These are phyloP conservation scores for Boletus coccyginus DNA, from an alignment of 768 basidiomycete genomes.

Conservation along the genomic window DNA sequence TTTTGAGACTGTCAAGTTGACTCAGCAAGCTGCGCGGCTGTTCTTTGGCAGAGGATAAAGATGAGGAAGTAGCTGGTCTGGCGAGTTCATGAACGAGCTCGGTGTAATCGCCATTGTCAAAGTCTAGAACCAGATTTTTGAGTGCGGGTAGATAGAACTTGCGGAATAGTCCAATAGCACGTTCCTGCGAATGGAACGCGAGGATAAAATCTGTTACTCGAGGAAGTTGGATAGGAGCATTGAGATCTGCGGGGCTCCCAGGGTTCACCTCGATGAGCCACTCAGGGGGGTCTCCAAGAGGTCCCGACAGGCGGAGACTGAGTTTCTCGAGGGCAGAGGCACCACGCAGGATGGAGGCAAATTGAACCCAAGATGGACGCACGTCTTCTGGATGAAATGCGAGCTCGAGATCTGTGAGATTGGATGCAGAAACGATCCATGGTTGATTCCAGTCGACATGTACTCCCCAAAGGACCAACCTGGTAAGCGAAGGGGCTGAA, in stretches of 20 bases:
- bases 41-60: constrained; percentile 37
- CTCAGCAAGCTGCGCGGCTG: constrained; percentile 37
- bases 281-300: constrained; percentile 38
- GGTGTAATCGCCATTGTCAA: constrained; percentile 53
- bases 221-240: constrained; percentile 28
- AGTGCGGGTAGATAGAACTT: constrained; percentile 36
- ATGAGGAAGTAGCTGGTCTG: constrained; percentile 15
- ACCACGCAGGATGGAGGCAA: constrained; percentile 47
- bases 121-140: constrained; percentile 46
- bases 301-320: constrained; percentile 56
- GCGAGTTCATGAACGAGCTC: constrained; percentile 44
- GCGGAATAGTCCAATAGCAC: constrained; percentile 24
- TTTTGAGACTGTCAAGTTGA: constrained; percentile 49
- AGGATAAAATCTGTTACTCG: constrained; percentile 38
- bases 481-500: constrained; percentile 48
- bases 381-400: constrained; percentile 62
- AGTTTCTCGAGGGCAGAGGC: constrained; percentile 56
- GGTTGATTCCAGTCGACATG: constrained; percentile 64
- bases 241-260: constrained; percentile 23
- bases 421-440: constrained; percentile 23
- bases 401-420: constrained; percentile 51
- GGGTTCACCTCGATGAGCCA: constrained; percentile 30
- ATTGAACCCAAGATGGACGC: constrained; percentile 55
- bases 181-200: constrained; percentile 52
- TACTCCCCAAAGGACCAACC: constrained; percentile 61